phyloP scores from a whole-genome alignment of 306 rosid genomes.

The Malus domestica region ASM211411v1 NC_041802.1:27515501-27516000 shows the following conservation, averaged over 20 bases:
- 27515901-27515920: constrained; percentile 92
- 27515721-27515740: no score
- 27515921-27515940: constrained; percentile 90
- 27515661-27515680: background rate
- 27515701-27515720: no score
- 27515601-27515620: background rate
- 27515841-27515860: no score
- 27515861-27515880: constrained; percentile 54
- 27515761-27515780: background rate
- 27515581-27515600: background rate
- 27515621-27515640: background rate
- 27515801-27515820: no score
- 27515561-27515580: background rate
- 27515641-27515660: background rate
- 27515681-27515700: background rate
- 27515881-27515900: constrained; percentile 80
- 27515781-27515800: no score
- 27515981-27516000: constrained; percentile 46
- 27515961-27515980: background rate
- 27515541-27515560: background rate
- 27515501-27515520: background rate
- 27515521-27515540: background rate
- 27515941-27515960: constrained; percentile 62
- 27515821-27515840: background rate
- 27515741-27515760: background rate